Evolutionary conservation across 495 filamentous ascomycete genomes (phyloP).

Genomic region (Penicillium dipodomyicola): DNA sequence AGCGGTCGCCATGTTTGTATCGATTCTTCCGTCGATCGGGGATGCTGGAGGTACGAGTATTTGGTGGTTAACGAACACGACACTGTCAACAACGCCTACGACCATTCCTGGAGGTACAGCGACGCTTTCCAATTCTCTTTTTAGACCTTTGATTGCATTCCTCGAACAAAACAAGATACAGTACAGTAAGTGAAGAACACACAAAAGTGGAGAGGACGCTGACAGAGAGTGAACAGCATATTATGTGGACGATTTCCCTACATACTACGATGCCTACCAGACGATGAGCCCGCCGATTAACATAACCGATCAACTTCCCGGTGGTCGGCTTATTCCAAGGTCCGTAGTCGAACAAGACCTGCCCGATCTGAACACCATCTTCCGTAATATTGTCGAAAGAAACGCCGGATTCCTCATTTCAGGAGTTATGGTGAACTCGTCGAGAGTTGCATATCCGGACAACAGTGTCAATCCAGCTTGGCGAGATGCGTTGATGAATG

Average conservation of each 20-base stretch:
- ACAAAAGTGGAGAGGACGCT: neutral
- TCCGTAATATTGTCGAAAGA: constrained; percentile 27
- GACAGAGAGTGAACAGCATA: constrained; percentile 6
- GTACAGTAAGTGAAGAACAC: neutral
- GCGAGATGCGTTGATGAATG: constrained; percentile 16
- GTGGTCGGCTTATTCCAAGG: constrained; percentile 55
- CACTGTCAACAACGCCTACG: constrained; percentile 40
- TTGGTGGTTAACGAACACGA: constrained; percentile 36
- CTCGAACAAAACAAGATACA: neutral
- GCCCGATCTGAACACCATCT: neutral
- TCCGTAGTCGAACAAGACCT: constrained; percentile 35
- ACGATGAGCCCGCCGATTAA: constrained; percentile 33
- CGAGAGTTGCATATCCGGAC: constrained; percentile 31
- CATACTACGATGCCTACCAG: constrained; percentile 42
- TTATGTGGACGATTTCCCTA: constrained; percentile 28
- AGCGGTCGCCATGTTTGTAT: constrained; percentile 38
- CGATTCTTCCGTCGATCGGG: constrained; percentile 38
- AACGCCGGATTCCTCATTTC: constrained; percentile 34
- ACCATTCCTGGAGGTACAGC: constrained; percentile 24
- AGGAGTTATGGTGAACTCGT: constrained; percentile 35
- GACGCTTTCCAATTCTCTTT: constrained; percentile 13
- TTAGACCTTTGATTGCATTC: constrained; percentile 20
- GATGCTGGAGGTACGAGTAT: constrained; percentile 40
- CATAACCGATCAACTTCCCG: constrained; percentile 46
- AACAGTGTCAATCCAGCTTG: constrained; percentile 49